phyloP scores from a whole-genome alignment of 1,284 basidiomycete genomes.

The Wallemia mellicola region DNA sequence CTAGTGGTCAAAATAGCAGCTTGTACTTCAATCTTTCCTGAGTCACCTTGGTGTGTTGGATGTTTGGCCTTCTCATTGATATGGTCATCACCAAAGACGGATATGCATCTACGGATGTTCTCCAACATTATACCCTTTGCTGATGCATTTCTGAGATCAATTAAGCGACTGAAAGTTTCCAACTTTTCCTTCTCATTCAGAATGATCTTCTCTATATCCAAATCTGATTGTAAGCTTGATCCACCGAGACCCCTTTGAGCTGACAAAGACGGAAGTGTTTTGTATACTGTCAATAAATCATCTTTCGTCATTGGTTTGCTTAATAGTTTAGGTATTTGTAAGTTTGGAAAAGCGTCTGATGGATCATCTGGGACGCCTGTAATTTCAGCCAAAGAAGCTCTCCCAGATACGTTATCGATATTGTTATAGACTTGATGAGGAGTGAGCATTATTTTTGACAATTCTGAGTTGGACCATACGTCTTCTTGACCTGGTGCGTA shows the following conservation, averaged over 20 bases:
- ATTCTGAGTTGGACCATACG: not conserved
- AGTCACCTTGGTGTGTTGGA: constrained; percentile 30
- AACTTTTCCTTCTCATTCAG: constrained; percentile 27
- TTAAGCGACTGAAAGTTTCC: constrained; percentile 31
- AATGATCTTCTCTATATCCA: constrained; percentile 8
- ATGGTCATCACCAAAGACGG: constrained; percentile 37
- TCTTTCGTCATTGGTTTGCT: not conserved
- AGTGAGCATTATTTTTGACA: not conserved
- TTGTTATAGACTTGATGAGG: not conserved
- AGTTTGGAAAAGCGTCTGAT: not conserved
- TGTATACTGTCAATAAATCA: not conserved
- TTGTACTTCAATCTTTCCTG: constrained; percentile 63
- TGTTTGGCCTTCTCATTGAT: not conserved
- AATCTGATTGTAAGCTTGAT: not conserved
- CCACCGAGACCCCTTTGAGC: not conserved
- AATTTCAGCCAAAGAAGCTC: not conserved
- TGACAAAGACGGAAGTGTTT: not conserved
- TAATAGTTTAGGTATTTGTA: not conserved
- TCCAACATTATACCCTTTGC: constrained; percentile 54
- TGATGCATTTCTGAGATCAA: constrained; percentile 64
- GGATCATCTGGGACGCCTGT: not conserved
- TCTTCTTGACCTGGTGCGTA: not conserved
- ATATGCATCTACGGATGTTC: constrained; percentile 50
- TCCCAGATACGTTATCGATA: not conserved
- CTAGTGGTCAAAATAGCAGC: constrained; percentile 60